phyloP scores from a whole-genome alignment of 2,329 filamentous ascomycete species.

The Emmonsia crescens region DNA sequence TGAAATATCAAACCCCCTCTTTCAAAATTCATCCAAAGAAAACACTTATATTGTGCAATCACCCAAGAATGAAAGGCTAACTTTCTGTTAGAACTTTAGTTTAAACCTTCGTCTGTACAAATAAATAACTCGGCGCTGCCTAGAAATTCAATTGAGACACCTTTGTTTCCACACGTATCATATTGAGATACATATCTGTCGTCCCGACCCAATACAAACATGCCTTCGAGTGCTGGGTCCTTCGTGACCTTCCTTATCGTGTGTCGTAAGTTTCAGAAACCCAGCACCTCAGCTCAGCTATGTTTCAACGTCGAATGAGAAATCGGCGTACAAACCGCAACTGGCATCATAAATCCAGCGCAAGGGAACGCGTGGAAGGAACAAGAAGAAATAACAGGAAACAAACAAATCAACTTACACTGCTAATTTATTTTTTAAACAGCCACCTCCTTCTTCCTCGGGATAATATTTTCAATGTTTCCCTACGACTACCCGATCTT shows the following conservation, averaged over 20 bases:
- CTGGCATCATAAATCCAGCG: background rate
- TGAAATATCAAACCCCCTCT: background rate
- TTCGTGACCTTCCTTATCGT: slow-evolving; percentile 98
- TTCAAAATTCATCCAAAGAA: background rate
- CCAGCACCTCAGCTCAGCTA: slow-evolving; percentile 6
- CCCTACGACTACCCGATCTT: slow-evolving; percentile 60
- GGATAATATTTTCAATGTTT: slow-evolving; percentile 91
- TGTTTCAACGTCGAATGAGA: slow-evolving; percentile 1
- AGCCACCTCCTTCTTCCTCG: slow-evolving; percentile 95
- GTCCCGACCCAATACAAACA: slow-evolving; percentile 11
- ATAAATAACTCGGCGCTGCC: background rate
- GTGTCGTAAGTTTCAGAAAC: slow-evolving; percentile 56
- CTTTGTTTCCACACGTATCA: background rate
- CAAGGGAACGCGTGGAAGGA: background rate
- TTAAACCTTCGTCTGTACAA: no score
- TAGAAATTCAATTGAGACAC: background rate
- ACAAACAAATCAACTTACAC: slow-evolving; percentile 3
- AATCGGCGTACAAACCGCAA: background rate
- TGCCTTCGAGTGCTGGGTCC: slow-evolving; percentile 42
- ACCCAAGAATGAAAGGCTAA: background rate
- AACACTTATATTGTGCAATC: background rate
- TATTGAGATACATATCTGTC: background rate
- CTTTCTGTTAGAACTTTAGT: background rate
- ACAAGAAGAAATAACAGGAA: background rate
- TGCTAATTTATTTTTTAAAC: slow-evolving; percentile 5